phyloP scores from a whole-genome alignment of 345 rosid species.

The Corchorus capsularis region DNA sequence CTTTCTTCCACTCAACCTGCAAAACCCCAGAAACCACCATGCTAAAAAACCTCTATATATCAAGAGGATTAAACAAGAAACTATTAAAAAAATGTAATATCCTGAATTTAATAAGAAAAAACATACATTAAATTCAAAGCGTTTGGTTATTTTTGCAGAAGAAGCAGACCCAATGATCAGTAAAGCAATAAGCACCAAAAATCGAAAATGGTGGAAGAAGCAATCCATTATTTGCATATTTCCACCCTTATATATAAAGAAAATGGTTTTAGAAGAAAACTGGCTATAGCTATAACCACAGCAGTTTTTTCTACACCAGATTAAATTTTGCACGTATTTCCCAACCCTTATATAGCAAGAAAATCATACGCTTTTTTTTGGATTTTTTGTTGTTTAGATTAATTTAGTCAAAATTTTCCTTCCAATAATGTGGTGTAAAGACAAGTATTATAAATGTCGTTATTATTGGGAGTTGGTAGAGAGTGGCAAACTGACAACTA shows the following conservation, averaged over 20 bases:
- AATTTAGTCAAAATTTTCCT: too few relatives aligned
- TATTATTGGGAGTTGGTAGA: background rate
- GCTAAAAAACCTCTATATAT: too few relatives aligned
- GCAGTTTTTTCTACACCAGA: background rate
- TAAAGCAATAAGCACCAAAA: background rate
- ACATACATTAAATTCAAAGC: background rate
- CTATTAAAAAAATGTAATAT: too few relatives aligned
- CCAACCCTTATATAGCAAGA: background rate
- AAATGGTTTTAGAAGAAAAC: background rate
- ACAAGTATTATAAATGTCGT: background rate
- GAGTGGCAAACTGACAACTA: too few relatives aligned
- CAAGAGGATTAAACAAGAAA: too few relatives aligned
- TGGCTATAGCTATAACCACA: too few relatives aligned
- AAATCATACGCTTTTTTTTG: background rate
- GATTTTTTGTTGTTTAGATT: too few relatives aligned
- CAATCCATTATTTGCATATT: too few relatives aligned
- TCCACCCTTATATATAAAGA: too few relatives aligned
- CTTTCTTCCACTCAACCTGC: conserved; percentile 57
- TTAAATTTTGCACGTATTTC: background rate
- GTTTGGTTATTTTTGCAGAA: background rate
- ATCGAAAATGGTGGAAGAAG: background rate
- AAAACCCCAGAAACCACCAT: background rate
- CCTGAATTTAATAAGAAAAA: too few relatives aligned
- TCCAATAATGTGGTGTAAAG: too few relatives aligned
- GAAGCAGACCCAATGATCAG: background rate